Evolutionary conservation across 2,329 filamentous ascomycete species (phyloP), one percentile per base, ranked within the genome.

Genomic region (Sarocladium kiliense): DNA sequence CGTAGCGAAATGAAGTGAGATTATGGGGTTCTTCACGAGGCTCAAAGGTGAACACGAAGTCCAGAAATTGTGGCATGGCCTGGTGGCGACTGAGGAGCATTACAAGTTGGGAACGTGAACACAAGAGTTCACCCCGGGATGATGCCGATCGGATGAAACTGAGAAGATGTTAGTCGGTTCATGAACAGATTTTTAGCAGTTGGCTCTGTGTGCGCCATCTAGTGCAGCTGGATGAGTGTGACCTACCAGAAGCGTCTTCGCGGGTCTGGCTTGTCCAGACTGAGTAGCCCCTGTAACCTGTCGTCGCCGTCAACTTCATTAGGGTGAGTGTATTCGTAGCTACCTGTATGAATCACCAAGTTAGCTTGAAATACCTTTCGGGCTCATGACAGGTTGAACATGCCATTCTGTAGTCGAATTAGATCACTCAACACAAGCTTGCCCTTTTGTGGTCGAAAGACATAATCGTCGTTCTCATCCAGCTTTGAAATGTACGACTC

Each of bases 1-100:
- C 47, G 18, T 27, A 51, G 4, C 47, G 26, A 10, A 51, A 51
- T 3, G 27, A 51, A 16, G 47, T 18, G 12, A 36, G 27, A 23
- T 18, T 51, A 27, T 51, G 47, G 11, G 47, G 47, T 3, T 34
- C n/a, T 5, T 12, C 47, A 11, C 47, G 26, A 11, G 21, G 26
- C 30, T 51, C 21, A 16, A 51, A 51, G 27, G 47, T 51, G 47
- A 51, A 51, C 21, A 51, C 47, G 12, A 51, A 21, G 47, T 51
- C 47, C 3, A 51, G 47, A n/a, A 51, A 51, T 18, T 23, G 34
- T 5, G 47, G 21, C 47, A 51, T 51, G n/a, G 36, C 47, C 27
- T 51, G 47, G 30, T 51, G 30, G 4, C 47, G 47, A 23, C 47
- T 51, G 9, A 51, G 18, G 30, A 51, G n/a, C 26, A 34, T 36